These are phyloP conservation scores for Paraconiothyrium sp. DNA, from an alignment of 2,329 filamentous ascomycete genomes.

Conservation along the genomic window DNA sequence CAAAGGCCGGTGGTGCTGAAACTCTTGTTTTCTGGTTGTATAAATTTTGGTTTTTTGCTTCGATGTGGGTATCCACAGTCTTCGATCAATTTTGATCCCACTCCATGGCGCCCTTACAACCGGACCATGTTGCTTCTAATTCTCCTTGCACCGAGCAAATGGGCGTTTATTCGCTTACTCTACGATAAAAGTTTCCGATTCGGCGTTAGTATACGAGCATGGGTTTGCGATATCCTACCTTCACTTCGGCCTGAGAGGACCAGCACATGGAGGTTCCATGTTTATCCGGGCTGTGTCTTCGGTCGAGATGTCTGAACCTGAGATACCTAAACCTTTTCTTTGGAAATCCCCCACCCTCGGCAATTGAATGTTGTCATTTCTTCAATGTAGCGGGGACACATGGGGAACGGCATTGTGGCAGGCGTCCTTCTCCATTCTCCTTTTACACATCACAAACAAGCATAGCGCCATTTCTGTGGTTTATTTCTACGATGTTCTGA, in stretches of 20 bases:
- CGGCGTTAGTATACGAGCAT: slow-evolving; percentile 12
- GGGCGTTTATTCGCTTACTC: slow-evolving; percentile 36
- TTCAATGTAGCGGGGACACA: slow-evolving; percentile 24
- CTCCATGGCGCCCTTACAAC: slow-evolving; percentile 1
- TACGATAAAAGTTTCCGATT: slow-evolving; percentile 27
- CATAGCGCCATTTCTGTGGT: slow-evolving; percentile 41
- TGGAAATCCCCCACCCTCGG: slow-evolving; percentile 20
- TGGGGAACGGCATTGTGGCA: slow-evolving; percentile 37
- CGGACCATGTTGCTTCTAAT: slow-evolving; percentile 35
- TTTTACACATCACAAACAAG: slow-evolving; percentile 32
- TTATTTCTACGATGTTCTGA: slow-evolving; percentile 18
- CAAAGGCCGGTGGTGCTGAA: slow-evolving; percentile 4
- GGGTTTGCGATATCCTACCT: slow-evolving; percentile 6
- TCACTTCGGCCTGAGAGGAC: not conserved
- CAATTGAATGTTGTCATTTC: slow-evolving; percentile 23
- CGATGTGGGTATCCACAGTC: slow-evolving; percentile 5
- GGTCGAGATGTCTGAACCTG: slow-evolving; percentile 41
- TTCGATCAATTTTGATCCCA: not conserved
- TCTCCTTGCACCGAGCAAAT: slow-evolving; percentile 23
- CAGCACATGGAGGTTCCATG: slow-evolving; percentile 1
- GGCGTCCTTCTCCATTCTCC: slow-evolving; percentile 37
- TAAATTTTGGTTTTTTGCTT: slow-evolving; percentile 10
- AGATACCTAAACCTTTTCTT: slow-evolving; percentile 21
- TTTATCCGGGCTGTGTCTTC: slow-evolving; percentile 17
- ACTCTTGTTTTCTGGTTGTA: slow-evolving; percentile 8